Base-by-base conservation (phyloP, 257 asterid genomes). In the Ligustrum vulgare region DNA sequence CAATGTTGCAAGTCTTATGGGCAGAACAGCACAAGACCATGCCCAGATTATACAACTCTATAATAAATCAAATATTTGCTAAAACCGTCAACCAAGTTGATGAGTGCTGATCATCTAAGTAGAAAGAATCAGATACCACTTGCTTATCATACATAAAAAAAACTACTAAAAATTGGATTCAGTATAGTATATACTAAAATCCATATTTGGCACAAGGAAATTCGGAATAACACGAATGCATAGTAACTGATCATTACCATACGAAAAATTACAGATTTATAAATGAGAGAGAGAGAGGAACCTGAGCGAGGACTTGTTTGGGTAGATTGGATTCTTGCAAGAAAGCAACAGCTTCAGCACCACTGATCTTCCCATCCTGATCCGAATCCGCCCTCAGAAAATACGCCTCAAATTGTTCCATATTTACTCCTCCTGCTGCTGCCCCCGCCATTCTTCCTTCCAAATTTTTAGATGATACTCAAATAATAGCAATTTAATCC, bases 281-380 rank as follows among this genome's bases (percentile, higher is more conserved):
- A 60, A 35, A 18, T 47, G 0, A 41, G 45, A n/a, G n/a, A 25
- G 0, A 60, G 65, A 34, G 66, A 49, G 18, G 9, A 41, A 94
- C 98, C 94, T 88, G 90, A 66, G 97, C 97, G 75, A 94, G 91
- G 70, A 94, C 93, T 83, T 82, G 91, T 82, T 86, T 85, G 75
- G 93, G 84, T 76, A 94, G 84, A 87, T 89, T 90, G 81, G 98
- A 92, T 80, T 97, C 97, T 81, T 87, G 90, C 36, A 94, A 85
- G 78, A 94, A 92, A 43, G 79, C 60, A 72, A 94, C 97, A 73
- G 98, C 98, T 85, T 94, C 98, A 75, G 67, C 89, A 60, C 98
- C 98, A 75, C 96, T 94, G 83, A 94, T 90, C 85, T 90, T 87
- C 49, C 98, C 97, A 73, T 94, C 98, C 41, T 89, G 97, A 90